These are phyloP conservation scores for Candida labiduridarum DNA, from an alignment of 1,139 yeast species.

Conservation along the genomic window DNA sequence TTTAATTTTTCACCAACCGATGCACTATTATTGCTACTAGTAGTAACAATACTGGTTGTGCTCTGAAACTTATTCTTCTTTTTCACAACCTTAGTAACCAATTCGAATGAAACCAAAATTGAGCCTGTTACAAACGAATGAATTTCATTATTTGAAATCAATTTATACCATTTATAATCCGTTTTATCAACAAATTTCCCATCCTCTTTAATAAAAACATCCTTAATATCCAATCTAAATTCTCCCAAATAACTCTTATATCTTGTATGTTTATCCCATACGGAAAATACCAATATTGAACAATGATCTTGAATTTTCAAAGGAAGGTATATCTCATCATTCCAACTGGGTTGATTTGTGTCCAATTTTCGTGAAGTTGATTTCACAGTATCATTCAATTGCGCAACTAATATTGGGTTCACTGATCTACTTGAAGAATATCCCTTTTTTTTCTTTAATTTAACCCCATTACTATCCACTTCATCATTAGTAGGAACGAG, in stretches of 20 bases:
- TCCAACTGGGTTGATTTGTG: conserved; percentile 51
- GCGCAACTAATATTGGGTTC: conserved; percentile 41
- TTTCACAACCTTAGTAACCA: conserved; percentile 30
- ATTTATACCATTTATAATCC: conserved; percentile 52
- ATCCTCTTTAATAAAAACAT: conserved; percentile 33
- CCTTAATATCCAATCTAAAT: conserved; percentile 46
- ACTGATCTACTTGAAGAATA: conserved; percentile 20
- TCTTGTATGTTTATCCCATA: conserved; percentile 52
- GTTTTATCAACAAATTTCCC: conserved; percentile 22
- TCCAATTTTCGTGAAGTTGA: conserved; percentile 37
- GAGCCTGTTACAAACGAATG: conserved; percentile 62
- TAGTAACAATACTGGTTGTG: background rate
- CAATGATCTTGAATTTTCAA: conserved; percentile 31
- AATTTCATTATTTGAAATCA: conserved; percentile 48
- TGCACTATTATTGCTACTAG: no score
- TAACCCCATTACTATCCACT: conserved; percentile 1
- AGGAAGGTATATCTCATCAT: conserved; percentile 36
- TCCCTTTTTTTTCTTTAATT: conserved; percentile 1
- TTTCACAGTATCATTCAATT: conserved; percentile 32
- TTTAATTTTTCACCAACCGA: background rate
- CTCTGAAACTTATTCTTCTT: conserved; percentile 1
- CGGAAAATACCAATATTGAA: conserved; percentile 35
- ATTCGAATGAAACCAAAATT: conserved; percentile 51
- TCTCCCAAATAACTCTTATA: conserved; percentile 60
- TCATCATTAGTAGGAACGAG: conserved; percentile 21